Evolutionary conservation across 306 rosid genomes (phyloP), one percentile per base, ranked within the genome.

Genomic region (Astragalus membranaceus): DNA sequence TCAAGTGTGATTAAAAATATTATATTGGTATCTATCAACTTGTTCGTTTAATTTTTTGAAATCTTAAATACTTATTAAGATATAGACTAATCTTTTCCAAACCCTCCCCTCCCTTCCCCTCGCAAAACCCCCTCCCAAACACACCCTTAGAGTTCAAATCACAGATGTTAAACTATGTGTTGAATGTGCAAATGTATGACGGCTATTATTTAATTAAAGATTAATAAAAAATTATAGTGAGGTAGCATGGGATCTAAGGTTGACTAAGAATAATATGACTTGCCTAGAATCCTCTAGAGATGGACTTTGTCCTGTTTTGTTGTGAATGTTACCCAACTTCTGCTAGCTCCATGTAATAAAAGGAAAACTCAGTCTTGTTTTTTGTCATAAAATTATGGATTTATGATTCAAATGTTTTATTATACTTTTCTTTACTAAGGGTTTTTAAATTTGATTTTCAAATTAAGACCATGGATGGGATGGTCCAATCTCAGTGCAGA

Each of bases 271-370:
- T 44, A 46, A 48, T 29, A 30, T 35, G 46, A 47, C 26, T 47
- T 55, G 29, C 62, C 10, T 23, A 46, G 62, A 70, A 64, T 55
- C 47, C 47, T 71, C 56, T n/a, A 36, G 73, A 56, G 63, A 20
- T 53, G 37, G 42, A 29, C 61, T 69, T n/a, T 15, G 5, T 62
- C 50, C n/a, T 20, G 41, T 56, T 43, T 56, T 56, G 55, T 30
- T 14, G 10, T 37, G 60, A 76, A 23, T 67, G 36, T 36, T 41
- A 16, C 57, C 5, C 52, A 67, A 37, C 20, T 58, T 58, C 67
- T 59, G 26, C 26, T 67, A 48, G 62, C 62, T 68, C 12, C 52
- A 33, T 13, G 36, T 58, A 15, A 4, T 44, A 33, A 13, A 57
- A 35, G 17, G 16, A 66, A 52, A 47, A 53, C 10, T 10, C 8